These are phyloP conservation scores for Ilyonectria robusta DNA, from an alignment of 2,329 filamentous ascomycete species.

Conservation along the genomic window DNA sequence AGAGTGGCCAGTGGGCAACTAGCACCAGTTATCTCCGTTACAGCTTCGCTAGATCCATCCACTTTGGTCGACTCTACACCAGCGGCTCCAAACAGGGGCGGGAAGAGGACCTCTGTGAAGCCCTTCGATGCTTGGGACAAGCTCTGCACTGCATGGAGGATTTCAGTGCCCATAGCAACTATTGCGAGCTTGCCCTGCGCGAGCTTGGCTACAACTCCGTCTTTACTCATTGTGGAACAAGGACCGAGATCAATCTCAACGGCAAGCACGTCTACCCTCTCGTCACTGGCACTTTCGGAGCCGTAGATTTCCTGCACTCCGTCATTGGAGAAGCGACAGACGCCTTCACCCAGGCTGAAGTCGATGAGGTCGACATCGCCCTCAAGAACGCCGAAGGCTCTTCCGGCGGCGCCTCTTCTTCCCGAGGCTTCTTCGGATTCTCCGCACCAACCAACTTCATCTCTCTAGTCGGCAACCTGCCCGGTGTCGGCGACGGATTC, in stretches of 20 bases:
- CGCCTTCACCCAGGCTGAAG: constrained; percentile 87
- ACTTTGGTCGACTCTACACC: constrained; percentile 83
- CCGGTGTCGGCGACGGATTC: constrained; percentile 76
- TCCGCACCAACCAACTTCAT: constrained; percentile 72
- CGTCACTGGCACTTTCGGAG: constrained; percentile 82
- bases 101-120: constrained; percentile 85
- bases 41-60: constrained; percentile 81
- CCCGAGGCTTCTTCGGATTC: constrained; percentile 59
- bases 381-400: constrained; percentile 76
- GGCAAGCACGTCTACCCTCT: constrained; percentile 81
- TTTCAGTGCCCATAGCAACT: constrained; percentile 87
- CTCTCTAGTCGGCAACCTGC: constrained; percentile 81
- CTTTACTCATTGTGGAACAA: constrained; percentile 80
- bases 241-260: constrained; percentile 73
- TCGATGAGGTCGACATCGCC: constrained; percentile 84
- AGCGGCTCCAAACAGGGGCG: constrained; percentile 74
- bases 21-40: constrained; percentile 87
- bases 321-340: constrained; percentile 84
- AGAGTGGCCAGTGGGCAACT: constrained; percentile 88
- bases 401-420: constrained; percentile 55
- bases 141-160: constrained; percentile 84
- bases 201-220: constrained; percentile 87
- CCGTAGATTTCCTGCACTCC: constrained; percentile 87
- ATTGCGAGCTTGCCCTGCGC: constrained; percentile 81
- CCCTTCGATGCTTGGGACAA: constrained; percentile 82